Evolutionary conservation across 306 rosid species (phyloP).

Genomic region (Cicer judaicum): DNA sequence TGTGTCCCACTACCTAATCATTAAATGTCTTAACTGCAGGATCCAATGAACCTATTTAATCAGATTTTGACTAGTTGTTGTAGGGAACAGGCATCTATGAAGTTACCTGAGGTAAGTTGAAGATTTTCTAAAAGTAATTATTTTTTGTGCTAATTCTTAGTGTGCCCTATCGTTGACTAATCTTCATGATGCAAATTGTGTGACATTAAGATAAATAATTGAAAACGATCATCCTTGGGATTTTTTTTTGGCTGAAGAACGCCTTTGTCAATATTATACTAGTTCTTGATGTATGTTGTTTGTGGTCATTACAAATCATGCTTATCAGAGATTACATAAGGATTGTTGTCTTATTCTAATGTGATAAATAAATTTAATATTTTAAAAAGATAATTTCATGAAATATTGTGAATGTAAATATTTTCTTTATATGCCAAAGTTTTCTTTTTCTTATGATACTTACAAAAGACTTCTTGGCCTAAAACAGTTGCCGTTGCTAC

Average conservation of each 20-base stretch:
- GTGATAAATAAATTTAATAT: neutral
- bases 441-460: conserved; percentile 30
- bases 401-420: conserved; percentile 12
- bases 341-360: neutral
- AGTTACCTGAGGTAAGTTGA: conserved; percentile 69
- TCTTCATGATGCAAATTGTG: conserved; percentile 5
- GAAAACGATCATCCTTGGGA: conserved; percentile 4
- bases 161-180: neutral
- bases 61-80: conserved; percentile 61
- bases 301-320: conserved; percentile 16
- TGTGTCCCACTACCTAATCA: neutral
- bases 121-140: conserved; percentile 15
- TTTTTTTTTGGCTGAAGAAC: neutral
- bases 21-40: conserved; percentile 53
- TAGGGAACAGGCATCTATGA: conserved; percentile 58
- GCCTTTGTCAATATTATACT: neutral
- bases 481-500: conserved; percentile 49
- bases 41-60: conserved; percentile 56
- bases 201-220: conserved; percentile 8
- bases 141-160: conserved; percentile 23
- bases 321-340: neutral
- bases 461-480: conserved; percentile 14
- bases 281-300: neutral
- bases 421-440: conserved; percentile 14
- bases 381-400: neutral